Base-by-base conservation (phyloP, 78 protist species). In the Diacronema lutheri region DNA sequence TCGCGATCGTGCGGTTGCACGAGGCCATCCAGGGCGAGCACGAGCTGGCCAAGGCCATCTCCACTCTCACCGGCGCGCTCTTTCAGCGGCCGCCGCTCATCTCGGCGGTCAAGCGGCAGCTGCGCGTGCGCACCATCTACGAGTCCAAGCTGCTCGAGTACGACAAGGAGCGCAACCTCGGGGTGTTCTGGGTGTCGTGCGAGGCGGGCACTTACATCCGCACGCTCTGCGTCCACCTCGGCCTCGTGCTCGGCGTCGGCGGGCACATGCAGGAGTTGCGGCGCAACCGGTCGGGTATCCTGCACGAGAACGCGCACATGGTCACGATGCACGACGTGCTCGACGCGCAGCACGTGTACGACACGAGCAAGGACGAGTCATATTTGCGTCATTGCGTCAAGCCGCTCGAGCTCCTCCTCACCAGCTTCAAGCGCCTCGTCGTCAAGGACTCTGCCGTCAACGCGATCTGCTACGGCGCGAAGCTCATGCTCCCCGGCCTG, bases 131-230 rank as follows among this genome's bases (percentile, higher is more conserved):
- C 41, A 97, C 98, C 46, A 95, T 99, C 88, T 98, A 97, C 88
- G 88, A 95, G 81, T 73, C 81, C 83, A 90, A 94, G 86, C 88
- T 98, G 69, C 11, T 97, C 19, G 99, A 99, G 86, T 98, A 55
- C 73, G 99, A 99, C 84, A 31, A 16, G 25, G 98, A 97, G 62
- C 86, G 96, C 44, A 50, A 96, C 81, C 92, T 98, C n/a, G 97
- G 95, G 37, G 88, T 98, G 71, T 95, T 99, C 94, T 89, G 96
- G 95, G 97, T 97, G 38, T 68, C 68, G 57, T 99, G 99, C 90
- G 98, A 99, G 90, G 99, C 99, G 10, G 99, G 99, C 58, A 99
- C 99, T 10, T 99, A 99, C 95, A 97, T 99, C 80, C 95, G 99
- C 57, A 99, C 99, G 1, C 97, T 99, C 23, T 98, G 99, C 76